phyloP scores from a whole-genome alignment of 805 yeast genomes.

The Cyberlindnera americana region DNA sequence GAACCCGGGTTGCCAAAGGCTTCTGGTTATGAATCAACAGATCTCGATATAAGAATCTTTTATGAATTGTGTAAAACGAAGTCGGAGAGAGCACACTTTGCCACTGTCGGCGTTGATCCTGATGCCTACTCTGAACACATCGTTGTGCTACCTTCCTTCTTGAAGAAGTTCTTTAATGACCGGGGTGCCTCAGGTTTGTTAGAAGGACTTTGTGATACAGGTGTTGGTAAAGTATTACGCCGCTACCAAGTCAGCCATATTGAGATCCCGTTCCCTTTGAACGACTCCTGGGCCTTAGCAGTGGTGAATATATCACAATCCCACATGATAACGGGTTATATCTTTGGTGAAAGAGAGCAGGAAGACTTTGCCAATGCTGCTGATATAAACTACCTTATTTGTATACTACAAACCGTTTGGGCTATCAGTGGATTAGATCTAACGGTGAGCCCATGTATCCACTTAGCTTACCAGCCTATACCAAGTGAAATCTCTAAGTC shows the following conservation, averaged over 20 bases:
- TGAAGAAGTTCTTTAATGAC: neutral
- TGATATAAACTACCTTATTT: neutral
- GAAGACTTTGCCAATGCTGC: neutral
- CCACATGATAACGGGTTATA: neutral
- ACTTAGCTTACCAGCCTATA: neutral
- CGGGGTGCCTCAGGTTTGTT: neutral
- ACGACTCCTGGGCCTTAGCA: neutral
- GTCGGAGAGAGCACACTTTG: neutral
- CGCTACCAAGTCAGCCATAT: neutral
- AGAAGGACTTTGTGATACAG: neutral
- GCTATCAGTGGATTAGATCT: neutral
- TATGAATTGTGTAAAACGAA: neutral
- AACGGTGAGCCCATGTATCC: neutral
- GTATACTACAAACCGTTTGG: slow-evolving; percentile 1
- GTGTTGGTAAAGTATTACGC: slow-evolving; percentile 1
- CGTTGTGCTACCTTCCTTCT: neutral
- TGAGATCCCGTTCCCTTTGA: neutral
- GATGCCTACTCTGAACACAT: slow-evolving; percentile 1
- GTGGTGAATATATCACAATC: slow-evolving; percentile 1
- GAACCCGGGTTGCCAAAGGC: neutral
- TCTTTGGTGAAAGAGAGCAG: slow-evolving; percentile 1
- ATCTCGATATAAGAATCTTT: neutral
- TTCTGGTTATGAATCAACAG: neutral
- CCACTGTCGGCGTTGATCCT: neutral
- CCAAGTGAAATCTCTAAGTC: neutral